Percentiles rank a stretch among this genome's conserved stretches.
phyloP scores from a whole-genome alignment of 2,329 filamentous ascomycete species.

The Neophaeococcomyces mojaviensis region DNA sequence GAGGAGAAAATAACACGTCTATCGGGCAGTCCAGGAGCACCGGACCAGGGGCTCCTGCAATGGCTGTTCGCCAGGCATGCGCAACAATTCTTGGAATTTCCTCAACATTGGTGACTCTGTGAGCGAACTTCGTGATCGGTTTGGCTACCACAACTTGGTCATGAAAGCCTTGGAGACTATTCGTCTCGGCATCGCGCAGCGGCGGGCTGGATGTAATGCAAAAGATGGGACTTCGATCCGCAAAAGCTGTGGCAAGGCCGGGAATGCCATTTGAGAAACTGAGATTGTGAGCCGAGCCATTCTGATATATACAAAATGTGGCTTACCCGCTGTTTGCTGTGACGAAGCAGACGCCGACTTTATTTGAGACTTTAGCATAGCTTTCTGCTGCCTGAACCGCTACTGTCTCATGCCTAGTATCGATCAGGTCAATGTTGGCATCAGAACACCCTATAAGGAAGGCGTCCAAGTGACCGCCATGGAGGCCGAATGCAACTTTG shows the following conservation, averaged over 20 bases:
- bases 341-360: slow-evolving; percentile 40
- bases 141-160: slow-evolving; percentile 40
- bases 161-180: slow-evolving; percentile 40
- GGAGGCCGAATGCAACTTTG: slow-evolving; percentile 40
- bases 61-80: slow-evolving; percentile 34
- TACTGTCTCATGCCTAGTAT: slow-evolving; percentile 42
- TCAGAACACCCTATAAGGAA: slow-evolving; percentile 39
- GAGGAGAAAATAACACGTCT: slow-evolving; percentile 37
- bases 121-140: slow-evolving; percentile 40
- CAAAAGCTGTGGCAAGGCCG: slow-evolving; percentile 40
- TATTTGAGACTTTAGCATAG: slow-evolving; percentile 38
- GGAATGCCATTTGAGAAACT: slow-evolving; percentile 42
- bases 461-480: slow-evolving; percentile 43
- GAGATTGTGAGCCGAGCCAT: not conserved
- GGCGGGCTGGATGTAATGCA: slow-evolving; percentile 40
- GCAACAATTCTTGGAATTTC: slow-evolving; percentile 41
- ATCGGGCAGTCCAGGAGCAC: slow-evolving; percentile 26
- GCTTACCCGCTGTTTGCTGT: slow-evolving; percentile 43
- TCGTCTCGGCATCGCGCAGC: slow-evolving; percentile 39
- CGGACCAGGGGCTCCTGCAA: slow-evolving; percentile 35
- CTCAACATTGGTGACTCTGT: slow-evolving; percentile 37
- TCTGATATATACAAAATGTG: not conserved
- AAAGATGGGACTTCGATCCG: slow-evolving; percentile 39
- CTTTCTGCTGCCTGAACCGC: slow-evolving; percentile 43
- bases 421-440: slow-evolving; percentile 36